Base-by-base conservation (phyloP, 2,329 filamentous ascomycete genomes). In the Leptographium flavum region DNA sequence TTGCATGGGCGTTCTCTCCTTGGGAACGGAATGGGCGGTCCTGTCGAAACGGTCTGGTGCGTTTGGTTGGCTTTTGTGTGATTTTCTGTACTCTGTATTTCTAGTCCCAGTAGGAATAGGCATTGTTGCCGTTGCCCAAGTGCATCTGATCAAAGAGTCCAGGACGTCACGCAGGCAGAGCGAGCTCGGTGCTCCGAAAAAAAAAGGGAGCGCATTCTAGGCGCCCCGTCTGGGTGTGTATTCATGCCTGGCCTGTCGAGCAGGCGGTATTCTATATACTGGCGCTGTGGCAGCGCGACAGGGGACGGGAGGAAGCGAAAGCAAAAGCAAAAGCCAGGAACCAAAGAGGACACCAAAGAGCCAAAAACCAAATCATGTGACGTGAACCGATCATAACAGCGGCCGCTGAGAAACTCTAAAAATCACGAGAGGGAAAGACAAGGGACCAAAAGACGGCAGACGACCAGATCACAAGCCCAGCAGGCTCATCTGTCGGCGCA, bases 401-500 rank as follows among this genome's bases (percentile, higher is more conserved):
- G n/a, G n/a, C n/a, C n/a, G n/a, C n/a, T n/a, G n/a, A n/a, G n/a
- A n/a, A 30, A 14, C 14, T 8, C 14, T 9, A 35, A 35, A 35
- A 35, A 35, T 13, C 6, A 35, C n/a, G n/a, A n/a, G n/a, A n/a
- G 15, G 28, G 19, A 28, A 21, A 23, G 14, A 13, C 21, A n/a
- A 41, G 15, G 37, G n/a, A 39, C n/a, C 9, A 21, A 36, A 13
- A 13, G 17, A 2, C 17, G 2, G 31, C 7, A 21, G 33, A 36
- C 8, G n/a, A n/a, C 3, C 13, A 5, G 17, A 2, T 52, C 33
- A 79, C 69, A 80, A 71, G 47, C 77, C 79, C 52, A 87, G 60
- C 53, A 86, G 64, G 59, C 79, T 84, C 81, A 86, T 83, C 59
- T 86, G 80, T 53, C 81, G 70, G 54, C 79, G 70, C 52, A 85